Base-by-base conservation (phyloP, 345 rosid species). In the Rhizophora apiculata region DNA sequence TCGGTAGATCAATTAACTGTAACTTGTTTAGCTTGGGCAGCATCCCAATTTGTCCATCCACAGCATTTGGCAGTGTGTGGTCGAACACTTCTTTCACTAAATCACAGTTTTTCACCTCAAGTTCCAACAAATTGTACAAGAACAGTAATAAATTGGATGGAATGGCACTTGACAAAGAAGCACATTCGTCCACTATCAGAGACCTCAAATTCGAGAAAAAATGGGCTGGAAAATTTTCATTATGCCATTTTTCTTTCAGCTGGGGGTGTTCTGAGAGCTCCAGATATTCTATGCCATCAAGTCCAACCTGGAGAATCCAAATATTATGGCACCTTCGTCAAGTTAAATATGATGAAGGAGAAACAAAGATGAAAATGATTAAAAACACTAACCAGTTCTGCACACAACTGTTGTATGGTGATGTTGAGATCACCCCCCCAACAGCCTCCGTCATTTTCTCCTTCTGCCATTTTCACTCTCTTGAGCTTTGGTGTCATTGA, bases 401-500 rank as follows among this genome's bases (percentile, higher is more conserved):
- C 24, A 43, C 27, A 39, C 37, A 63, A 39, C 7, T 18, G 68
- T 19, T 52, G 34, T 24, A 71, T 54, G 37, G 74, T 63, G 39
- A 55, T 21, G 39, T 71, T 63, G 29, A 71, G 74, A 39, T 54
- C 48, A 20, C 56, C 68, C 6, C 27, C 22, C 74, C 74, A 71
- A 27, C 6, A n/a, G 46, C 54, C 27, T 27, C 1, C 29, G 21
- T 54, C 22, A 20, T 64, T 8, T 1, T 27, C 4, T 0, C 1
- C 5, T 43, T 43, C 49, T 10, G 49, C 16, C 49, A 10, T 19
- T 8, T 48, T 18, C 6, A 67, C 11, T 62, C n/a, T 20, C 67
- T n/a, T 7, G 32, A 71, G 61, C 26, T 62, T 71, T 67, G 76
- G 76, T 4, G 71, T 76, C 64, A 43, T 67, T 49, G 62, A 29